A percentile compares a stretch with the other conserved stretches of the same genome.
Conservation (phyloP, 2,329 filamentous ascomycete species). For the Hymenoscyphus fraxineus region DNA sequence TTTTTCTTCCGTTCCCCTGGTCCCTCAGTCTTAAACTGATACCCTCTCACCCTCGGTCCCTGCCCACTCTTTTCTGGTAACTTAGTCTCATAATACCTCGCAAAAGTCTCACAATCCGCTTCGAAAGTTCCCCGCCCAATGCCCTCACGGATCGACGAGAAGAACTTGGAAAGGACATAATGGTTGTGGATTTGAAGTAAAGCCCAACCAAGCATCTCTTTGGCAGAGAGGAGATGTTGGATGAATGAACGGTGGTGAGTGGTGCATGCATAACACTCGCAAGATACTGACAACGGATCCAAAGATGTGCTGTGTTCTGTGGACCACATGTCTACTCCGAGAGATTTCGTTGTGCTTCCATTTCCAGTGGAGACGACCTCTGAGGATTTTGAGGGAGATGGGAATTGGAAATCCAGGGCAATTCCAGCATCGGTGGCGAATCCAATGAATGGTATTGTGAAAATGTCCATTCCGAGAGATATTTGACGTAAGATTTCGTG, state of each 20-base stretch:
- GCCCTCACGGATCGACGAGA: conserved; percentile 62
- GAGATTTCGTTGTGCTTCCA: conserved; percentile 38
- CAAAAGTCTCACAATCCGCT: conserved; percentile 43
- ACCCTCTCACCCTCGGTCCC: conserved; percentile 76
- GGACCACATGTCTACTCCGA: conserved; percentile 79
- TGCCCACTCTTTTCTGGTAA: conserved; percentile 72
- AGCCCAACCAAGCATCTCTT: conserved; percentile 96
- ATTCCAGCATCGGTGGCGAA: conserved; percentile 78
- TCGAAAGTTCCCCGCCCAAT: conserved; percentile 61
- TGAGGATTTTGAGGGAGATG: conserved; percentile 37
- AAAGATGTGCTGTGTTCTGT: conserved; percentile 57
- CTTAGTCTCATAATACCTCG: conserved; percentile 59
- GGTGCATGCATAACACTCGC: conserved; percentile 78
- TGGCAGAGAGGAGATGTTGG: conserved; percentile 80
- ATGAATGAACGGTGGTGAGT: conserved; percentile 83
- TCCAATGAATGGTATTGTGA: conserved; percentile 73
- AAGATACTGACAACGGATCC: conserved; percentile 58
- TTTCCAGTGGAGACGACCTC: conserved; percentile 6
- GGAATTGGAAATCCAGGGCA: conserved; percentile 75
- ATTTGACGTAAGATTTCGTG: conserved; percentile 75
- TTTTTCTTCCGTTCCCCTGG: conserved; percentile 64
- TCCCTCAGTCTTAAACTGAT: conserved; percentile 70
- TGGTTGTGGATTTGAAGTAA: conserved; percentile 92
- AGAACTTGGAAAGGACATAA: conserved; percentile 67
- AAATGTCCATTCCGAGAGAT: conserved; percentile 72